phyloP scores from a whole-genome alignment of 2,329 filamentous ascomycete species.

The Trichoderma sp. region DNA sequence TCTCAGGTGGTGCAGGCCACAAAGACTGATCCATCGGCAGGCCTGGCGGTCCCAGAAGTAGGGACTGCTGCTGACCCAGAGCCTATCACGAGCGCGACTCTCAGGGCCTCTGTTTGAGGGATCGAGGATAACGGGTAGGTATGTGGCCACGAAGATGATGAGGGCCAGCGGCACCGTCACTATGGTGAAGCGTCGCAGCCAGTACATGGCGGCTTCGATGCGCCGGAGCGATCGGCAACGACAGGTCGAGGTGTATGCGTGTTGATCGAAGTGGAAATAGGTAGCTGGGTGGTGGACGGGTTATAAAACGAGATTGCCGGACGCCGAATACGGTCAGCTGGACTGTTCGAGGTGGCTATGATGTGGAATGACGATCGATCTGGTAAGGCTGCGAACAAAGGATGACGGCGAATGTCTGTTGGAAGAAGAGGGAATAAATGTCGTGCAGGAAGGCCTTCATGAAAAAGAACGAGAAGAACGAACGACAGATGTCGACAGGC shows the following conservation, averaged over 20 bases:
- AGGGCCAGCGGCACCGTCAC: conserved; percentile 39
- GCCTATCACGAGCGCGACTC: conserved; percentile 59
- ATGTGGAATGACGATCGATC: neutral
- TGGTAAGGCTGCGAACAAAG: neutral
- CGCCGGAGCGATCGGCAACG: conserved; percentile 2
- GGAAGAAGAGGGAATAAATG: neutral
- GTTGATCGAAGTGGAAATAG: neutral
- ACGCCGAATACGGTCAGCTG: neutral
- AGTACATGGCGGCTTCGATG: conserved; percentile 39
- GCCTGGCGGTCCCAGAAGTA: conserved; percentile 73
- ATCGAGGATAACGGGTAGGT: conserved; percentile 55
- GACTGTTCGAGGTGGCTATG: neutral
- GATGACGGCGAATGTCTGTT: neutral
- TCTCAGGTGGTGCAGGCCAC: conserved; percentile 71
- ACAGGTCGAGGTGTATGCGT: neutral
- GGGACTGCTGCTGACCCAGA: conserved; percentile 69
- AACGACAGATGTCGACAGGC: neutral
- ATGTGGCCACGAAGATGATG: conserved; percentile 48
- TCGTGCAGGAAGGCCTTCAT: neutral
- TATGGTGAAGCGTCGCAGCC: conserved; percentile 45
- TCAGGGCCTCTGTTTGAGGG: conserved; percentile 61
- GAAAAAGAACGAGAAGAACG: neutral
- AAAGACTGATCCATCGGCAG: conserved; percentile 76
- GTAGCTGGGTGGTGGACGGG: neutral
- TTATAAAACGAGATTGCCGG: neutral